These are phyloP conservation scores for Stephania japonica DNA, from an alignment of 164 flowering plant species.

Conservation along the genomic window DNA sequence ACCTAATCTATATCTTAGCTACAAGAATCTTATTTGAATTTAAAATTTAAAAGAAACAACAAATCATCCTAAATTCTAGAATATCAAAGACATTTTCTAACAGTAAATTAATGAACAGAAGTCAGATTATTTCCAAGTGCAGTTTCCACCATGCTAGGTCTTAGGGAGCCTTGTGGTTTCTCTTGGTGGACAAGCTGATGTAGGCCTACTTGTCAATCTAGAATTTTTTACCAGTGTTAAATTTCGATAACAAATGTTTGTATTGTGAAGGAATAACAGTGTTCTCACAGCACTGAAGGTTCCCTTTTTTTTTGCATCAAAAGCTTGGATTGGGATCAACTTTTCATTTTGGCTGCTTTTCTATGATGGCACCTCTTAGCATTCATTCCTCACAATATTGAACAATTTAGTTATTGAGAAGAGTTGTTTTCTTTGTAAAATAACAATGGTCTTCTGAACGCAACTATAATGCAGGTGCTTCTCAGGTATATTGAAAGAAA, in stretches of 20 bases:
- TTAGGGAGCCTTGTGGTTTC: neutral
- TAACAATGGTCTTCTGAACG: neutral
- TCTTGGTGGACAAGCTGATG: neutral
- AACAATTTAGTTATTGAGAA: neutral
- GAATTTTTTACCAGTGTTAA: neutral
- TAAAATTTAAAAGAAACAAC: too few relatives aligned
- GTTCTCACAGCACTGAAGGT: neutral
- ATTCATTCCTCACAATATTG: neutral
- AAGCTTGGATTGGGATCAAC: neutral
- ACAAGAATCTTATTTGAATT: too few relatives aligned
- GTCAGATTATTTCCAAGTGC: neutral
- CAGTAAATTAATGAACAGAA: neutral
- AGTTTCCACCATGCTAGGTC: too few relatives aligned
- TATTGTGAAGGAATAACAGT: neutral
- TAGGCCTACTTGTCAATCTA: neutral
- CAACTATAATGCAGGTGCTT: conserved; percentile 41
- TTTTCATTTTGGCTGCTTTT: neutral
- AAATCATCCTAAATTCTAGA: too few relatives aligned
- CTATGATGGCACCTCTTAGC: neutral
- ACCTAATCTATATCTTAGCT: too few relatives aligned
- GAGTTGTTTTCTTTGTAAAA: neutral
- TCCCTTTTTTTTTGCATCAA: neutral
- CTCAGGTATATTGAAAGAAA: conserved; percentile 71
- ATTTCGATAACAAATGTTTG: neutral
- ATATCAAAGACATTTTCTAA: too few relatives aligned